Evolutionary conservation across 1,284 basidiomycete species (phyloP).

Genomic region (Malassezia globosa): DNA sequence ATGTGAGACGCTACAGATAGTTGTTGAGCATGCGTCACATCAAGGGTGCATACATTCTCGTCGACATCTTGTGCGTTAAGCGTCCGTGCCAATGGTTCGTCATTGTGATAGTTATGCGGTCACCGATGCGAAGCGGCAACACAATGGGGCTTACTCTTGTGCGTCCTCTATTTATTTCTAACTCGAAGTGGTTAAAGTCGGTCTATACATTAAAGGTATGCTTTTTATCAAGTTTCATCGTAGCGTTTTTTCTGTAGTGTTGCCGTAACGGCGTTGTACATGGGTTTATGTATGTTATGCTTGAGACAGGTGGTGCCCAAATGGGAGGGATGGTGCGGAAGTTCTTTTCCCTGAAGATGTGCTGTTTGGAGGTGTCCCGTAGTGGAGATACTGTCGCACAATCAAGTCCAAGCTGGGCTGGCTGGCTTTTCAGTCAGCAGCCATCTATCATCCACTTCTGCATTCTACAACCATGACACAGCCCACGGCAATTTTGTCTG

Average conservation of each 20-base stretch:
- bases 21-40: not conserved
- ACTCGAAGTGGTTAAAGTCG: no score
- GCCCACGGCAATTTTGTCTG: conserved; percentile 67
- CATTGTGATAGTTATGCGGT: conserved; percentile 18
- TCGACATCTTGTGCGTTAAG: not conserved
- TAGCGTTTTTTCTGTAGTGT: not conserved
- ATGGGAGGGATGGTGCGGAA: not conserved
- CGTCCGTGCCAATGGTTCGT: conserved; percentile 14
- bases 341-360: not conserved
- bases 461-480: conserved; percentile 13
- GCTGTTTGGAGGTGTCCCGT: no score
- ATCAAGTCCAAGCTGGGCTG: no score
- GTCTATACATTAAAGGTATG: no score
- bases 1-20: not conserved
- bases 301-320: no score
- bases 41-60: not conserved
- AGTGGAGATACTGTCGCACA: no score
- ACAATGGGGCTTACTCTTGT: conserved; percentile 22
- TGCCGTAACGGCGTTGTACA: no score
- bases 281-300: no score
- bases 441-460: not conserved
- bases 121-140: conserved; percentile 17
- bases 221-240: no score
- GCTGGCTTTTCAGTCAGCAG: not conserved
- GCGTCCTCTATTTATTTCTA: conserved; percentile 7